Evolutionary conservation across 441 rosid species (phyloP).

Genomic region (Dalechampia spathulata): DNA sequence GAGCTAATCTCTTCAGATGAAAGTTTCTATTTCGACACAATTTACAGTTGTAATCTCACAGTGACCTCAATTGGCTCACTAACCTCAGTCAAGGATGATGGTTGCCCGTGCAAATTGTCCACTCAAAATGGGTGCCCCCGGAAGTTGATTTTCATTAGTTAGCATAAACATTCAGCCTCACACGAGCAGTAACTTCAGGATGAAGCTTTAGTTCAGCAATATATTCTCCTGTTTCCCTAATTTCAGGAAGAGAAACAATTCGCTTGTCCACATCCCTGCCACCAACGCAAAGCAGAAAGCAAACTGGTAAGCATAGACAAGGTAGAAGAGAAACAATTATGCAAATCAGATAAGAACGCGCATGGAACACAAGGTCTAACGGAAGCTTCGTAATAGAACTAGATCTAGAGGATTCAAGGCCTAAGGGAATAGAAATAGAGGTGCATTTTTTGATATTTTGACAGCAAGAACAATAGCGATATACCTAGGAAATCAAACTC

Average conservation of each 20-base stretch:
- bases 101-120: background rate
- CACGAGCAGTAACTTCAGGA: conserved; percentile 75
- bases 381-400: too few relatives aligned
- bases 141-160: conserved; percentile 26
- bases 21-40: too few relatives aligned
- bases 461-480: background rate
- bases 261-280: conserved; percentile 84
- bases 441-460: background rate
- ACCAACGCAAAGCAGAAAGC: conserved; percentile 7
- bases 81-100: conserved; percentile 4
- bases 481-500: background rate
- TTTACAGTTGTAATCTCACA: too few relatives aligned
- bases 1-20: too few relatives aligned
- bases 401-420: background rate
- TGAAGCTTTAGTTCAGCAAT: conserved; percentile 88
- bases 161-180: conserved; percentile 53
- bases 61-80: background rate
- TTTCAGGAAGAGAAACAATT: conserved; percentile 68
- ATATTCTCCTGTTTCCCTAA: conserved; percentile 87
- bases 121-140: background rate
- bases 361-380: background rate
- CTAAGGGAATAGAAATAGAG: background rate
- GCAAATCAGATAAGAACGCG: background rate
- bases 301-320: background rate
- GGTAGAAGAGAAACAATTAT: background rate